Evolutionary conservation across 345 rosid genomes (phyloP).

Genomic region (rapeseed (Brassica napus)): DNA sequence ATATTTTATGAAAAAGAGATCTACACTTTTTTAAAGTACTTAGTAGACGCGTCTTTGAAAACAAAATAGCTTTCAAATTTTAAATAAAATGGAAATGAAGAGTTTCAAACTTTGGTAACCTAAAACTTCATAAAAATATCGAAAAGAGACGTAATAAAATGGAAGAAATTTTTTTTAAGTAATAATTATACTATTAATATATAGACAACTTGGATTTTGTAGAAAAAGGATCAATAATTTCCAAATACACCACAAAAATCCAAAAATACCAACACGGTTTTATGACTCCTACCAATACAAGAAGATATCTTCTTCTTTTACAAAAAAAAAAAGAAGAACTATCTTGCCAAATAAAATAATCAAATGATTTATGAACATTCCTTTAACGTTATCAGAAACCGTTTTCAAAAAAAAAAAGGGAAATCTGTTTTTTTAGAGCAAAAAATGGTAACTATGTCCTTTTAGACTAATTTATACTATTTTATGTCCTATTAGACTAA

Average conservation of each 20-base stretch:
- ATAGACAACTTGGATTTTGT: not conserved
- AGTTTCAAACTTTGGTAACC: not conserved
- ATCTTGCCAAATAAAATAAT: no score
- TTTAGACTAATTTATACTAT: no score
- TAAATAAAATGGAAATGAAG: not conserved
- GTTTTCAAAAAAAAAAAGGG: not conserved
- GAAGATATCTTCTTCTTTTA: not conserved
- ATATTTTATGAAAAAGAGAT: not conserved
- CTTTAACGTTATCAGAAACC: not conserved
- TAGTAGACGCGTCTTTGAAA: conserved; percentile 13
- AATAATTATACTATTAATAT: no score
- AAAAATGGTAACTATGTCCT: no score
- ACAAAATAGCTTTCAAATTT: not conserved
- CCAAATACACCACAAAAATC: not conserved
- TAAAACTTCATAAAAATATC: not conserved
- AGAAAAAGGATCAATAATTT: not conserved
- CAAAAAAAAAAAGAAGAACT: no score
- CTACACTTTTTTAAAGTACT: not conserved
- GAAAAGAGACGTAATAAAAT: not conserved
- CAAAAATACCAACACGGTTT: not conserved
- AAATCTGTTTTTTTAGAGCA: no score
- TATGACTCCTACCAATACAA: not conserved
- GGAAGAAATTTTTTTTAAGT: no score
- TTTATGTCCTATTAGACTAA: no score
- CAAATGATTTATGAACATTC: not conserved